Conservation (phyloP, 2,329 filamentous ascomycete genomes). For the Botrytis pseudocinerea region DNA sequence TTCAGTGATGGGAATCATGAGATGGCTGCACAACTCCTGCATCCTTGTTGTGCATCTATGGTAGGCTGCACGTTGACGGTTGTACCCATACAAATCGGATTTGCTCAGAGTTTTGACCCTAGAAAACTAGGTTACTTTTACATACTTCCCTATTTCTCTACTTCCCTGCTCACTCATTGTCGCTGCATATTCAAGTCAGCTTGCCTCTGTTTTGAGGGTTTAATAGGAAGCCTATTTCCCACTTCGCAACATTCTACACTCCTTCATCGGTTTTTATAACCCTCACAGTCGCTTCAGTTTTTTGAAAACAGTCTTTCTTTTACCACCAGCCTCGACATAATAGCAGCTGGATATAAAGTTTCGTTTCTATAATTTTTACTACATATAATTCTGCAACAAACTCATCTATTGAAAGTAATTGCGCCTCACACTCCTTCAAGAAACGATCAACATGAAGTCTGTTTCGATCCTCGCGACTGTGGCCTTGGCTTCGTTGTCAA, state of each 20-base stretch:
- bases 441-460: conserved; percentile 29
- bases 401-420: background rate
- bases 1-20: conserved; percentile 19
- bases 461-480: conserved; percentile 24
- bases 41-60: conserved; percentile 21
- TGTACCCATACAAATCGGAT: background rate
- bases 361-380: background rate
- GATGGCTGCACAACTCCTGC: conserved; percentile 17
- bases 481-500: conserved; percentile 28
- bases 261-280: background rate
- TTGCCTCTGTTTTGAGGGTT: background rate
- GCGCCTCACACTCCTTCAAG: background rate
- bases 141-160: background rate
- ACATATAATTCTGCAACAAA: background rate
- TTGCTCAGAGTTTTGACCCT: conserved; percentile 3
- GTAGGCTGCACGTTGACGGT: conserved; percentile 4
- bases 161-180: background rate
- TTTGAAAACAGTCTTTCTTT: conserved; percentile 5
- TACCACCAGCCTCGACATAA: background rate
- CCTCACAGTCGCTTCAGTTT: conserved; percentile 18
- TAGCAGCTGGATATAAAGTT: background rate
- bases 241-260: background rate
- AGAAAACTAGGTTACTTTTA: background rate
- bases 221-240: conserved; percentile 2
- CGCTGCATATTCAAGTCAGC: conserved; percentile 12